Base-by-base conservation (phyloP, 78 protist species). In the Trichosphaerium sp. region DNA sequence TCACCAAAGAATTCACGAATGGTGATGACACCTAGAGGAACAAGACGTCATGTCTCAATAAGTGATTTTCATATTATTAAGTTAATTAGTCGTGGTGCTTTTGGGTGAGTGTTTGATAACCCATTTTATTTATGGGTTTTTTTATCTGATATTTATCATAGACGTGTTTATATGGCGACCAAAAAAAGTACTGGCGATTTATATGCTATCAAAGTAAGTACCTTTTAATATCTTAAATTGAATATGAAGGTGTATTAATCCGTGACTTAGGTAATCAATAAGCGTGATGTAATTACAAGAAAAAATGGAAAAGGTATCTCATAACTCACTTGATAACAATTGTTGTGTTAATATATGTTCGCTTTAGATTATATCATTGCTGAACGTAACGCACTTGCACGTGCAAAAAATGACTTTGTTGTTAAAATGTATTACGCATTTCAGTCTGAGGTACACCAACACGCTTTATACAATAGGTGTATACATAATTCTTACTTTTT, bases 391-490 rank as follows among this genome's bases (percentile, higher is more conserved):
- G 78, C 78, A 34, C 44, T 83, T 8, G 76, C 78, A 0, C n/a
- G 61, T 25, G 59, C 81, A 0, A 55, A 78, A 34, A 48, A 51
- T 38, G 85, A 77, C 23, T 83, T 63, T 43, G 71, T 83, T 18
- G 87, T 80, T 5, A 65, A 78, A 43, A 65, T 78, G 54, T 75
- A 68, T 23, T 83, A 77, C 71, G 65, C 80, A 23, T 83, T 83
- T 58, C 66, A 78, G 64, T 40, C 84, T 10, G n/a, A n/a, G n/a
- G n/a, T n/a, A n/a, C n/a, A n/a, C n/a, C n/a, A n/a, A n/a, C n/a
- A n/a, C n/a, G n/a, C n/a, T n/a, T n/a, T n/a, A n/a, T n/a, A n/a
- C n/a, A n/a, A n/a, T n/a, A n/a, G n/a, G n/a, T n/a, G n/a, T n/a
- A n/a, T n/a, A n/a, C n/a, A n/a, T n/a, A n/a, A n/a, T n/a, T n/a